phyloP scores from a whole-genome alignment of 306 rosid species.

The Cucumis hystrix region DNA sequence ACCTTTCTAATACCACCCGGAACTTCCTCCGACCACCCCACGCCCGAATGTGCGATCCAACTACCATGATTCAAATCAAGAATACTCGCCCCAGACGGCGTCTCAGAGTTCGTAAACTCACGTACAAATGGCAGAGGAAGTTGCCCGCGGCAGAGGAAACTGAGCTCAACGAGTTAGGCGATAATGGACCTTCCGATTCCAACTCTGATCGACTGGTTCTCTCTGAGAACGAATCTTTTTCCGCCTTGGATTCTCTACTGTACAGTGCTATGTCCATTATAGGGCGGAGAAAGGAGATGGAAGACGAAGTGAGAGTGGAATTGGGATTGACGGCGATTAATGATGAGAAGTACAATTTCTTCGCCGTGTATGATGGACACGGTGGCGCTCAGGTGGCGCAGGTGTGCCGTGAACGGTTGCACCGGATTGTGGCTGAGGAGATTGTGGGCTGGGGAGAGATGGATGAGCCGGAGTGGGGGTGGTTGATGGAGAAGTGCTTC shows the following conservation, averaged over 20 bases:
- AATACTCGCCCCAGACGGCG: not conserved
- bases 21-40: not conserved
- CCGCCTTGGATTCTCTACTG: not conserved
- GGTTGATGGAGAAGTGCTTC: constrained; percentile 68
- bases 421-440: constrained; percentile 48
- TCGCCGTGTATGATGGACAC: constrained; percentile 78
- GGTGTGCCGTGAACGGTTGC: constrained; percentile 47
- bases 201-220: not conserved
- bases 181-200: not conserved
- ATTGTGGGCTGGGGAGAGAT: constrained; percentile 6
- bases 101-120: not conserved
- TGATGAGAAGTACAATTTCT: constrained; percentile 36
- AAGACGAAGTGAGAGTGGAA: constrained; percentile 66
- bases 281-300: constrained; percentile 87
- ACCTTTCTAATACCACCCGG: not conserved
- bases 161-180: not conserved
- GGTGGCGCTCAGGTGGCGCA: constrained; percentile 64
- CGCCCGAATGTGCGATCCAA: not conserved
- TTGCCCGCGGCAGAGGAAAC: not conserved
- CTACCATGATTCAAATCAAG: not conserved
- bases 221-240: not conserved
- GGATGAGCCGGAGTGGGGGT: constrained; percentile 33
- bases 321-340: constrained; percentile 21
- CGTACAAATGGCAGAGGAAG: not conserved
- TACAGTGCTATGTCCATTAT: constrained; percentile 50